Evolutionary conservation across 805 yeast genomes (phyloP), one percentile per base, ranked within the genome.

Genomic region (Lipomyces lipofer): DNA sequence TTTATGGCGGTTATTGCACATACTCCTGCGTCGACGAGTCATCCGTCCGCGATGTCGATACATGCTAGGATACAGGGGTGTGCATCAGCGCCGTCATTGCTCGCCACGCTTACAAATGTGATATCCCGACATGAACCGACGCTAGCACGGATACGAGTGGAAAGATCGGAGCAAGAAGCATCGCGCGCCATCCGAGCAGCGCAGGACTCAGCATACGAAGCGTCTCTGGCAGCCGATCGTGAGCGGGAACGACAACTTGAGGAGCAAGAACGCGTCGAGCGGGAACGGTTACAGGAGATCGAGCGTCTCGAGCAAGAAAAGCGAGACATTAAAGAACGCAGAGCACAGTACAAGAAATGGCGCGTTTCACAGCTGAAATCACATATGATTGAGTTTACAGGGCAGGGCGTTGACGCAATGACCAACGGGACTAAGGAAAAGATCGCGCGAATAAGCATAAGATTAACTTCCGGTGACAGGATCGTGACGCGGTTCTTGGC

Each of bases 201-300:
- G 63, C 97, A 91, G 69, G 94, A 89, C 65, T 72, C 78, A 43
- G 89, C 94, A 19, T 90, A 83, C 70, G 83, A 84, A 65, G 78
- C 78, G 32, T 83, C 95, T 0, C 72, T 91, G 32, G 78, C 78
- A 15, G 75, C 80, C 32, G 98, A 91, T 70, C 77, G 83, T 51
- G 75, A 76, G 49, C 74, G 84, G 29, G 78, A 76, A 22, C 67
- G 75, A 46, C 58, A 60, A 30, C 64, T 65, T 10, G 53, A 52
- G 21, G 66, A 60, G 25, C 57, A 56, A 43, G 63, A 49, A n/a
- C 62, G 59, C 22, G 53, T 49, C 17, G 54, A 54, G 39, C 52
- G 32, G 8, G 63, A 58, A 48, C 55, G 59, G 45, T 63, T 58
- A 39, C 64, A 51, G 36, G 42, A 47, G 28, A 45, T 17, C 15